These are phyloP conservation scores for Neoboletus magnificus DNA, from an alignment of 768 basidiomycete genomes.

Conservation along the genomic window DNA sequence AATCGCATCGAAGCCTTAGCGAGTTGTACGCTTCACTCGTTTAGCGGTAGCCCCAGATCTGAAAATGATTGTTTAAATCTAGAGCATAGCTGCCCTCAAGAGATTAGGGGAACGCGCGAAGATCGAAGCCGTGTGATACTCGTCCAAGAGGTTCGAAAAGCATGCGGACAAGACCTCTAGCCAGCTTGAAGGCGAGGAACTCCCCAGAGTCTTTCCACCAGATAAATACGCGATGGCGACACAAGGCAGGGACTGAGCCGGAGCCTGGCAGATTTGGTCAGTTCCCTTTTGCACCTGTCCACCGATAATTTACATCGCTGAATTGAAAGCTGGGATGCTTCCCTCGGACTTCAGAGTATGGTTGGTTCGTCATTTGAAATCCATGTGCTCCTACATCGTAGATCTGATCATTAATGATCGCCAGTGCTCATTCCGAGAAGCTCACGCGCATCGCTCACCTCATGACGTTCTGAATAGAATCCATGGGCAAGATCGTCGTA, in stretches of 20 bases:
- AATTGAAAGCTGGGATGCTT: not conserved
- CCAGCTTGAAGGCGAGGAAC: not conserved
- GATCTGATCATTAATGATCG: constrained; percentile 4
- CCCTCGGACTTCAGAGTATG: not conserved
- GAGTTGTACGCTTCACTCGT: not conserved
- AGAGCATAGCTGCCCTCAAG: not conserved
- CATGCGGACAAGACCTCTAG: not conserved
- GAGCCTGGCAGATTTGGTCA: not conserved
- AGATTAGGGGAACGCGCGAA: not conserved
- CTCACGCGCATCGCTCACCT: not conserved
- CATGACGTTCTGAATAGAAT: not conserved
- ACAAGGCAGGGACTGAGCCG: not conserved
- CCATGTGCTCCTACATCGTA: not conserved
- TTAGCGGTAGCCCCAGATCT: not conserved
- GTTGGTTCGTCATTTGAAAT: not conserved
- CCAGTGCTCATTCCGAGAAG: not conserved
- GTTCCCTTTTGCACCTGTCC: not conserved
- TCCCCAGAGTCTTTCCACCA: not conserved
- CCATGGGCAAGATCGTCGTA: not conserved
- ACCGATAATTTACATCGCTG: not conserved
- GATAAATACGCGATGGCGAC: not conserved
- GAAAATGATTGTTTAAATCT: not conserved
- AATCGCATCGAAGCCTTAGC: not conserved
- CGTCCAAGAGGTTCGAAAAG: not conserved
- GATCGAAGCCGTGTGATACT: not conserved